phyloP scores from a whole-genome alignment of 164 flowering plant species.

The Tetracentron sinense region DNA sequence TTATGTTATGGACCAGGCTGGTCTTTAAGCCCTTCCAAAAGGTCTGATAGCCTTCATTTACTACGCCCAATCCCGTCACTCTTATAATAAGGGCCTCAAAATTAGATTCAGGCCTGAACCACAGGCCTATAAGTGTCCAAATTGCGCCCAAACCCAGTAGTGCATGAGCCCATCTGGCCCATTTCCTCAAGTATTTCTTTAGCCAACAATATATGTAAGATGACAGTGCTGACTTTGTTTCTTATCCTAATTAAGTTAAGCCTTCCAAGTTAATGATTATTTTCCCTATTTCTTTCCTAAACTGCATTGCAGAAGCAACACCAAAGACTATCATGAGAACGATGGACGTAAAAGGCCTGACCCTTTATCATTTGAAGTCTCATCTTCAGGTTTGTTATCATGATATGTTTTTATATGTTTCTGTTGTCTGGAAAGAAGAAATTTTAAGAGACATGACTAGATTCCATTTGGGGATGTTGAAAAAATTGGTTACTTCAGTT shows the following conservation, averaged over 20 bases:
- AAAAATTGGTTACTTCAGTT: neutral
- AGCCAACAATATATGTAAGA: no score
- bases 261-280: constrained; percentile 1
- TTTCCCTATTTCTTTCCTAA: constrained; percentile 4
- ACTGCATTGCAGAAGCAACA: constrained; percentile 71
- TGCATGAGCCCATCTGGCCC: neutral
- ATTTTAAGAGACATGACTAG: constrained; percentile 2
- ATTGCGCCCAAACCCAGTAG: neutral
- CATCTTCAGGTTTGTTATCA: constrained; percentile 74
- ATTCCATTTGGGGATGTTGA: neutral
- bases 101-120: neutral
- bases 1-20: neutral
- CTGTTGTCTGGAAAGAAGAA: neutral
- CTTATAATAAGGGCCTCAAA: neutral
- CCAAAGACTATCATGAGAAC: constrained; percentile 87
- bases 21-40: neutral
- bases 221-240: neutral
- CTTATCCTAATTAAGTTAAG: neutral
- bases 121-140: neutral
- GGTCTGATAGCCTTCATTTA: neutral
- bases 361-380: constrained; percentile 84
- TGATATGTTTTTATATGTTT: neutral
- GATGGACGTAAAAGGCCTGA: constrained; percentile 90
- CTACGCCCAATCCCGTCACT: no score
- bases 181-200: no score